Evolutionary conservation across 768 basidiomycete genomes (phyloP).

Genomic region (Collybiopsis luxurians): DNA sequence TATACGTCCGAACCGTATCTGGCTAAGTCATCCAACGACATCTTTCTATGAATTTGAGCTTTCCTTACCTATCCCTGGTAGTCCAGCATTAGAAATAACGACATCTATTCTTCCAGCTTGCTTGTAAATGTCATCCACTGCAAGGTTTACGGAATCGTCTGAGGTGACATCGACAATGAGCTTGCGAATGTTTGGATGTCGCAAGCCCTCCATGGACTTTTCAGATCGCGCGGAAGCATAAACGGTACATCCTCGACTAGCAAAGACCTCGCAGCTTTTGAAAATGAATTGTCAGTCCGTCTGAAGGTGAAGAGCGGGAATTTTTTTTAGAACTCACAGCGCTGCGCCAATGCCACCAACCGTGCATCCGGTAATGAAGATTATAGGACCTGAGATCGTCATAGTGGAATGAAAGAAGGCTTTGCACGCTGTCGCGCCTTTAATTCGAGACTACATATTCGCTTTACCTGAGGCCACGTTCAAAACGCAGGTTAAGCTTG

Average conservation of each 20-base stretch:
- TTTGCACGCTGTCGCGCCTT: no score
- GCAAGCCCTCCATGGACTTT: conserved; percentile 42
- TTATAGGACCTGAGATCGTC: conserved; percentile 18
- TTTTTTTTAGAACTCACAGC: conserved; percentile 27
- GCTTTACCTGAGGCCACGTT: no score
- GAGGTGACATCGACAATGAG: conserved; percentile 43
- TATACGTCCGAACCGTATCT: not conserved
- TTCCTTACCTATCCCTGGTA: conserved; percentile 2
- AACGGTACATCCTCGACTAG: conserved; percentile 41
- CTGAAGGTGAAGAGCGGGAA: conserved; percentile 9
- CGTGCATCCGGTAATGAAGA: conserved; percentile 50
- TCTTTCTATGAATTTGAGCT: not conserved
- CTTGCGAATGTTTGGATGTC: conserved; percentile 29
- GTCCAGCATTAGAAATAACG: conserved; percentile 54
- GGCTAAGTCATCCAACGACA: not conserved
- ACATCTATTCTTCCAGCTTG: conserved; percentile 47
- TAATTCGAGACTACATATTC: no score
- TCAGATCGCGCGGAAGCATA: conserved; percentile 51
- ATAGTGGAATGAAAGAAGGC: not conserved
- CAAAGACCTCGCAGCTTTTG: conserved; percentile 40
- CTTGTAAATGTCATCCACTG: conserved; percentile 38
- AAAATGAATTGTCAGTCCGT: not conserved
- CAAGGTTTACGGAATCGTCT: conserved; percentile 33
- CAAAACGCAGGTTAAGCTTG: no score
- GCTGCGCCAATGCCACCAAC: conserved; percentile 49